Conservation (phyloP, 2,329 filamentous ascomycete genomes). For the Endoconidiophora polonica region DNA sequence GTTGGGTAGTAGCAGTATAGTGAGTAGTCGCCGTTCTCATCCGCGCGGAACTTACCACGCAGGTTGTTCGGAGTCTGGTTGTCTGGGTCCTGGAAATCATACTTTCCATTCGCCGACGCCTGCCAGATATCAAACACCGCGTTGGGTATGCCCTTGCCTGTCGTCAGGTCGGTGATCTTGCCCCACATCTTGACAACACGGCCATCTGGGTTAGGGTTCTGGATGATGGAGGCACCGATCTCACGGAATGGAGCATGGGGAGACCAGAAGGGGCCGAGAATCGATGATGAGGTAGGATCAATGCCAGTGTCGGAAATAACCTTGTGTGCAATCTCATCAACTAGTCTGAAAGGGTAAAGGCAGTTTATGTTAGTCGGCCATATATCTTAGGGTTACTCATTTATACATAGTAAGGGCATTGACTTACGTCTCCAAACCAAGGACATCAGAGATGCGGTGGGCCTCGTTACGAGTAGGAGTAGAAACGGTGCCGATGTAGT, state of each 20-base stretch:
- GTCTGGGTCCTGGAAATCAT: constrained; percentile 59
- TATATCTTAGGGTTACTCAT: not conserved
- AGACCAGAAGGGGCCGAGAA: constrained; percentile 65
- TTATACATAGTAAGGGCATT: not conserved
- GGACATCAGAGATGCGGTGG: constrained; percentile 54
- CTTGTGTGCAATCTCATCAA: constrained; percentile 51
- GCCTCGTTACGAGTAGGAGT: constrained; percentile 56
- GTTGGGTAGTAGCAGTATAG: constrained; percentile 65
- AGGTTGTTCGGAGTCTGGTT: constrained; percentile 59
- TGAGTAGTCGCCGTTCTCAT: constrained; percentile 52
- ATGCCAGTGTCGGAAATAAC: constrained; percentile 43
- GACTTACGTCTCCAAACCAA: constrained; percentile 53
- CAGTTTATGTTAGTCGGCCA: not conserved
- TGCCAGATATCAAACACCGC: constrained; percentile 69
- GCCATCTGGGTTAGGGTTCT: constrained; percentile 40
- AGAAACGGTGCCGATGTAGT: constrained; percentile 54
- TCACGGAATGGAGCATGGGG: constrained; percentile 57
- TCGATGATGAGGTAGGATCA: constrained; percentile 55
- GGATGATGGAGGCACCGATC: constrained; percentile 49
- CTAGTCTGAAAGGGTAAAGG: constrained; percentile 27
- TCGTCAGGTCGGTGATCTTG: constrained; percentile 45
- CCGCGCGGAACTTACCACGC: constrained; percentile 56
- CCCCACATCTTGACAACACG: constrained; percentile 53
- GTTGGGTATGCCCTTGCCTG: constrained; percentile 46
- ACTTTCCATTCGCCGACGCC: constrained; percentile 57